phyloP scores from a whole-genome alignment of 202 grass and related monocot genomes.

The Eragrostis tef region DNA sequence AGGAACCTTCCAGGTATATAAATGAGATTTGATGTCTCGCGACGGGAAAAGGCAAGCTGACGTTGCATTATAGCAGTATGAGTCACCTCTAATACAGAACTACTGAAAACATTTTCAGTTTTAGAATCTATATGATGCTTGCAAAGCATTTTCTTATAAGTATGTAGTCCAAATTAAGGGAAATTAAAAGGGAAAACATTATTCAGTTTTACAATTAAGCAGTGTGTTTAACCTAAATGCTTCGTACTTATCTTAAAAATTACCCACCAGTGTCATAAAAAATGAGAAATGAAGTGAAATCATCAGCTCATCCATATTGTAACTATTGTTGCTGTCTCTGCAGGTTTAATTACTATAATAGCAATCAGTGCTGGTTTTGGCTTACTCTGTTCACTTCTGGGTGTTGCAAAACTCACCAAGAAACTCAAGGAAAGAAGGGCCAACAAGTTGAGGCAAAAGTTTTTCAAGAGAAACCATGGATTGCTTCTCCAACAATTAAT shows the following conservation, averaged over 20 bases:
- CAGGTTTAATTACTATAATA: constrained; percentile 53
- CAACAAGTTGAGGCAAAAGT: background rate
- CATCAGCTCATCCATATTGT: too few relatives aligned
- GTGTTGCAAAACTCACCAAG: background rate
- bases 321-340: background rate
- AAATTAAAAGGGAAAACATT: too few relatives aligned
- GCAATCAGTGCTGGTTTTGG: constrained; percentile 48
- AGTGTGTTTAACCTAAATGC: too few relatives aligned
- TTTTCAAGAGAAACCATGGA: constrained; percentile 68
- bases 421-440: constrained; percentile 40
- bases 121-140: background rate
- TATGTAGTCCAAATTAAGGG: too few relatives aligned
- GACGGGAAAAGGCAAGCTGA: too few relatives aligned
- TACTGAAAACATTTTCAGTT: background rate
- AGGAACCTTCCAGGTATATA: constrained; percentile 17
- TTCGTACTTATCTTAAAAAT: too few relatives aligned
- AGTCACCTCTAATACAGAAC: too few relatives aligned
- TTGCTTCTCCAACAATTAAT: constrained; percentile 60
- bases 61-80: too few relatives aligned
- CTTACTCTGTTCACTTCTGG: constrained; percentile 9
- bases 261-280: too few relatives aligned
- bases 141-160: background rate
- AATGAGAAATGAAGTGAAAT: too few relatives aligned
- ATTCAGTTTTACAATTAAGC: too few relatives aligned
- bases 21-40: background rate